Base-by-base conservation (phyloP, 2,329 filamentous ascomycete species). In the Pseudocercospora fuligena region DNA sequence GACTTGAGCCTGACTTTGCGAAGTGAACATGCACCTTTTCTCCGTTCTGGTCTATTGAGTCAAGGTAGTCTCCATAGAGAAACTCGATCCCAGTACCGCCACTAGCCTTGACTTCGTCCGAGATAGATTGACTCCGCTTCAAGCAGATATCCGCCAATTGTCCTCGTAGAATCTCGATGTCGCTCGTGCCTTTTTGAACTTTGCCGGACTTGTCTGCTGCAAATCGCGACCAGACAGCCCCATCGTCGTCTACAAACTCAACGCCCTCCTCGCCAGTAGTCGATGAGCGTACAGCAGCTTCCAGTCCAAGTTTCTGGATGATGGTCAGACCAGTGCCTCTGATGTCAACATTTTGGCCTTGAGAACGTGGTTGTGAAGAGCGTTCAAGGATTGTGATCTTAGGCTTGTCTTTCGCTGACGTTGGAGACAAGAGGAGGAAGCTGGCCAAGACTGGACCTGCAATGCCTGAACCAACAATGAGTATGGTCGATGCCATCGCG, bases 281-380 rank as follows among this genome's bases (percentile, higher is more conserved):
- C 9, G 66, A 60, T 11, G 66, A 36, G 9, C 73, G 70, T 25
- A 78, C 69, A 9, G 67, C 65, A n/a, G 58, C 46, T 58, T 75
- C 73, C 7, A 78, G 67, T 3, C 76, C 76, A 40, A 78, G 69
- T 40, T 73, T 72, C 2, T 70, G 72, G n/a, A 75, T 73, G 14
- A 77, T 64, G 8, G 67, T 66, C 21, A 74, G 59, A 3, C 75
- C 76, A 12, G 72, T 68, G 51, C 73, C 74, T 12, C 74, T 73
- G 31, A 78, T 70, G 61, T 78, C 76, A 58, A 78, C 72, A 66
- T 77, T 77, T 60, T 78, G 76, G 47, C 76, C 76, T 46, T 73
- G 57, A 16, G 63, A 61, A 11, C 72, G 65, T 16, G 51, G 51
- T 29, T 29, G 25, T n/a, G 51, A 54, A 29, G 51, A 54, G n/a